Percentiles rank a stretch among this genome's conserved stretches.
phyloP scores from a whole-genome alignment of 2,329 filamentous ascomycete genomes.

The Ophiostoma pallidulum region DNA sequence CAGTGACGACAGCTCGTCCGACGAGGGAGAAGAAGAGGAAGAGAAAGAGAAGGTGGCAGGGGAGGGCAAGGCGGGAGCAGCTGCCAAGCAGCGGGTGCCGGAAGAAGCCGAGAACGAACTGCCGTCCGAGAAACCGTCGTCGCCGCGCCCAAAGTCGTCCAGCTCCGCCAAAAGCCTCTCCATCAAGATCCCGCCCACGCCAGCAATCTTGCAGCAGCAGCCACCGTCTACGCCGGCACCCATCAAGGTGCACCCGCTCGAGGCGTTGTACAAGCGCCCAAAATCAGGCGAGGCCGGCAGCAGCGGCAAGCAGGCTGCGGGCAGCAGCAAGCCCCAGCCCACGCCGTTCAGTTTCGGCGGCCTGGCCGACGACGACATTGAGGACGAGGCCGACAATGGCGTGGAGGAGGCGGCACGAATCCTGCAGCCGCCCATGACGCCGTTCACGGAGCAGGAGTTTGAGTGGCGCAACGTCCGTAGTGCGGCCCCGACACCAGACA shows the following conservation, averaged over 20 bases:
- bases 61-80: conserved; percentile 10
- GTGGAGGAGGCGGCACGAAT: conserved; percentile 24
- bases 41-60: conserved; percentile 10
- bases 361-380: conserved; percentile 36
- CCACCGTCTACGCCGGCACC: conserved; percentile 28
- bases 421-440: conserved; percentile 57
- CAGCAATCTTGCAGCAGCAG: conserved; percentile 20
- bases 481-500: conserved; percentile 90
- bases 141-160: conserved; percentile 39
- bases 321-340: conserved; percentile 14
- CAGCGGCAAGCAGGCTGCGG: conserved; percentile 20
- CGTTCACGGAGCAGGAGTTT: conserved; percentile 70
- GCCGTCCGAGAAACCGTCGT: conserved; percentile 28
- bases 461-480: conserved; percentile 68
- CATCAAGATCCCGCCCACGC: conserved; percentile 41
- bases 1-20: conserved; percentile 18
- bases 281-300: conserved; percentile 28
- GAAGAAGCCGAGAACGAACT: conserved; percentile 33
- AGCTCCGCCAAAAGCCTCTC: conserved; percentile 41
- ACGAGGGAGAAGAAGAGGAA: conserved; percentile 15
- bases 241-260: conserved; percentile 67
- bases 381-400: conserved; percentile 29
- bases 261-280: conserved; percentile 79
- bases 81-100: conserved; percentile 9
- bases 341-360: conserved; percentile 60